phyloP scores from a whole-genome alignment of 164 flowering plant species.

The Umbellularia californica region DNA sequence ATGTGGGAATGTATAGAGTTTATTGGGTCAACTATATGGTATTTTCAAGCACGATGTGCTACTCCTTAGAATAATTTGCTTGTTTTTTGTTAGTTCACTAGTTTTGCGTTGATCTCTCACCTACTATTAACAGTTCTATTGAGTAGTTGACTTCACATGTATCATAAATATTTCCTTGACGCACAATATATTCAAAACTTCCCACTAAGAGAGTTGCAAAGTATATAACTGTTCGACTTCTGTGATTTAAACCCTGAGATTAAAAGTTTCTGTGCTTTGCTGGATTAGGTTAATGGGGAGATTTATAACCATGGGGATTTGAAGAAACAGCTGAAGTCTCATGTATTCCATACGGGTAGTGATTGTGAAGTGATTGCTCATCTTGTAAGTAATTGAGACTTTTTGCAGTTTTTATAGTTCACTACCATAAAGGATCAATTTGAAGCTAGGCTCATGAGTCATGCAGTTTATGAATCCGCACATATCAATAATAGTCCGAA shows the following conservation, averaged over 20 bases:
- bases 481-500: too few relatives aligned
- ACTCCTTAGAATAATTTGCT: too few relatives aligned
- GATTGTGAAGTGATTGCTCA: constrained; percentile 99
- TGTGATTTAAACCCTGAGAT: neutral
- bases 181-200: neutral
- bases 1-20: too few relatives aligned
- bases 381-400: constrained; percentile 52
- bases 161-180: neutral
- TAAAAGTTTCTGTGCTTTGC: neutral
- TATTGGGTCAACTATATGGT: too few relatives aligned
- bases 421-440: neutral
- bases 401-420: neutral
- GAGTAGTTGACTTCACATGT: too few relatives aligned
- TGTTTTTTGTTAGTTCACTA: too few relatives aligned
- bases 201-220: neutral
- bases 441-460: neutral
- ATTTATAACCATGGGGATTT: constrained; percentile 82
- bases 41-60: too few relatives aligned
- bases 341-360: constrained; percentile 82
- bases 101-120: too few relatives aligned
- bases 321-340: constrained; percentile 56
- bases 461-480: neutral
- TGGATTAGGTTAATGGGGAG: constrained; percentile 83
- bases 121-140: too few relatives aligned
- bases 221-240: neutral